Evolutionary conservation across 495 filamentous ascomycete species (phyloP), one percentile per base, ranked within the genome.

Genomic region (Aspergillus incahuasiensis): DNA sequence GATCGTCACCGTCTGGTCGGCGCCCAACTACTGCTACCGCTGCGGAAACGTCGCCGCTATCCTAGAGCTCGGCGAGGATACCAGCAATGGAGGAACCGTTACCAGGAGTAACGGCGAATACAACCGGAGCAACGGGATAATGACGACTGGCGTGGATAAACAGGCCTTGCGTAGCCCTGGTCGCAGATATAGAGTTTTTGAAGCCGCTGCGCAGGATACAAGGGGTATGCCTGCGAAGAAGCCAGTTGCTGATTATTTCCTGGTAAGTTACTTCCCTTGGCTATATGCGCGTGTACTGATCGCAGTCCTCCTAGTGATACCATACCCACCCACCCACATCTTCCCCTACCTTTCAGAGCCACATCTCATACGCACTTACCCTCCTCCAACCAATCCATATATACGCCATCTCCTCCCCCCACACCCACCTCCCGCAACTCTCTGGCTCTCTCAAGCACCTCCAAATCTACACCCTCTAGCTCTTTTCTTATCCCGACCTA

Each of bases 221-320:
- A 83, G 95, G 69, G 94, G 94, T 12, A 97, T 98, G 94, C 94
- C 94, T 65, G 94, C 94, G 41, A 98, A 98, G 81, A 97, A 97
- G 74, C 94, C 94, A 43, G 88, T 94, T 57, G 92, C 91, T 60
- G 92, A 97, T 74, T 98, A 98, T 79, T 98, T 98, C 67, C 75
- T 98, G 78, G 79, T 82, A 53, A 70, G 70, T 56, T 28, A 15
- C 13, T 35, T n/a, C n/a, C n/a, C n/a, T n/a, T n/a, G n/a, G n/a
- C n/a, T n/a, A n/a, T n/a, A n/a, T n/a, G n/a, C n/a, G n/a, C 48
- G 15, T 16, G 18, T 28, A 15, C 44, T 40, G 42, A 50, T 19
- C 30, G 3, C 3, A 38, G 13, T 16, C 11, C 54, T 66, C 60
- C 63, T 66, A 66, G 57, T 40, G 60, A 57, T 56, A 28, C 25